Conservation (phyloP, 2,329 filamentous ascomycete species). For the Trichoderma sp. region DNA sequence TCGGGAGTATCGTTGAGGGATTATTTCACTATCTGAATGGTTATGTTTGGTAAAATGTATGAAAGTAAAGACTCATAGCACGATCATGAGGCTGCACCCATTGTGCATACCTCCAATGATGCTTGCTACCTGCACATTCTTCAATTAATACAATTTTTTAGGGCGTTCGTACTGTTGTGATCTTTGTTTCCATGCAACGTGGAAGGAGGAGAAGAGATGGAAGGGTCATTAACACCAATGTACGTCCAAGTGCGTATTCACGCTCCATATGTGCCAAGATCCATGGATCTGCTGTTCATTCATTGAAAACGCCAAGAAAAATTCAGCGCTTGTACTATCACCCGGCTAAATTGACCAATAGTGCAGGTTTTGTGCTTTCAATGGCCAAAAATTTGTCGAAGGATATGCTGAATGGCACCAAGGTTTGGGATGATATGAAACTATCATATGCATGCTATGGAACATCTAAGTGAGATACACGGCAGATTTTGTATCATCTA, state of each 20-base stretch:
- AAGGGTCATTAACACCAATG: not conserved
- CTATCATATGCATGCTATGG: not conserved
- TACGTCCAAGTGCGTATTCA: not conserved
- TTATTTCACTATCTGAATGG: not conserved
- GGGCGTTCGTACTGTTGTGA: not conserved
- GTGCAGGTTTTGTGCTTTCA: not conserved
- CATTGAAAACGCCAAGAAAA: not conserved
- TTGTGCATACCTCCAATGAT: not conserved
- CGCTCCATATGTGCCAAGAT: not conserved
- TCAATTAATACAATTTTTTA: not conserved
- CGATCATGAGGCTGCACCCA: not conserved
- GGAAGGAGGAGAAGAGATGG: not conserved
- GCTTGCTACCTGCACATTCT: not conserved
- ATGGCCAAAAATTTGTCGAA: not conserved
- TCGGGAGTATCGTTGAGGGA: not conserved
- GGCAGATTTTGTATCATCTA: not conserved
- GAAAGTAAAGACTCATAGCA: not conserved
- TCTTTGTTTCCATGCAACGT: not conserved
- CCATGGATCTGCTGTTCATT: not conserved
- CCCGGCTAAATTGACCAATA: not conserved
- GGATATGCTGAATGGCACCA: not conserved
- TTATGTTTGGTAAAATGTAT: not conserved
- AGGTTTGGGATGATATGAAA: not conserved
- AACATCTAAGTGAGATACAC: not conserved
- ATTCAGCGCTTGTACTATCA: not conserved